Conservation (phyloP, 371 early-diverging fungal genomes). For the Rhizopus delemar region DNA sequence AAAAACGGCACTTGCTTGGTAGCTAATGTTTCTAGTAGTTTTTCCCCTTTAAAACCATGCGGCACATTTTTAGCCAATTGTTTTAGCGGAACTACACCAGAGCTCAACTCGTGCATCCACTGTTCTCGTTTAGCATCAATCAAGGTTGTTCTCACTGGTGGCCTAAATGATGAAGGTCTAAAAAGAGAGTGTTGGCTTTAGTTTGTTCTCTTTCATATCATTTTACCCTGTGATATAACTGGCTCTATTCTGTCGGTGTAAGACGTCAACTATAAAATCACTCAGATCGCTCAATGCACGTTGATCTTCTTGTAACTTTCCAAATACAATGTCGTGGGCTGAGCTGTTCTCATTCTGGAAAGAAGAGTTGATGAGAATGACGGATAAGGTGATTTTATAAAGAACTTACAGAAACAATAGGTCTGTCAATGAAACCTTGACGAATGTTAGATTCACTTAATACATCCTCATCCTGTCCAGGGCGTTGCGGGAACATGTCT, state of each 20-base stretch:
- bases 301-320: constrained; percentile 55
- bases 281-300: constrained; percentile 54
- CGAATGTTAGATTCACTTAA: constrained; percentile 70
- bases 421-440: constrained; percentile 67
- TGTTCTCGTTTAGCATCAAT: constrained; percentile 61
- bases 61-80: constrained; percentile 61
- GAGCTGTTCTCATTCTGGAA: constrained; percentile 52
- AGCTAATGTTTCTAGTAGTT: constrained; percentile 62
- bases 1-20: constrained; percentile 64
- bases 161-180: constrained; percentile 57
- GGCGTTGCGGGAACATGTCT: constrained; percentile 68
- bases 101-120: constrained; percentile 62
- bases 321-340: constrained; percentile 54
- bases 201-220: background rate
- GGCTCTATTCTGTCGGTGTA: constrained; percentile 55
- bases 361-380: background rate
- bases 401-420: constrained; percentile 50
- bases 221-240: constrained; percentile 56
- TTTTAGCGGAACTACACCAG: constrained; percentile 55
- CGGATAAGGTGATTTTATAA: background rate
- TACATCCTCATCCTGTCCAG: constrained; percentile 62
- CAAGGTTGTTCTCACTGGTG: constrained; percentile 58
- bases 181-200: background rate
- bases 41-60: constrained; percentile 69
- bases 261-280: constrained; percentile 59